Evolutionary conservation across 768 basidiomycete species (phyloP), one percentile per base, ranked within the genome.

Genomic region (Suillus variegatus): DNA sequence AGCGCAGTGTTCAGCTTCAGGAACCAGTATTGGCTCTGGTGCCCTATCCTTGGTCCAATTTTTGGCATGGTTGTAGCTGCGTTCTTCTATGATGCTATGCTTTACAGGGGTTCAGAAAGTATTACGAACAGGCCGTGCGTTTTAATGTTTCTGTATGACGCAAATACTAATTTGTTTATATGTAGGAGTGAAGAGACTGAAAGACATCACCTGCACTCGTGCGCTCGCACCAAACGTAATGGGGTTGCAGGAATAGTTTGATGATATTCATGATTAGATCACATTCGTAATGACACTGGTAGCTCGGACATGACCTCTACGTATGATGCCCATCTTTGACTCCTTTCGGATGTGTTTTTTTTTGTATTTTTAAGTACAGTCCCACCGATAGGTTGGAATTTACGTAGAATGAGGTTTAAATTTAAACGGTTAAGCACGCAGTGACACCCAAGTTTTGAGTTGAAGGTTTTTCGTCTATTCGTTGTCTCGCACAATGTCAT

Each of bases 11-110:
- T 66, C 60, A 61, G 63, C 22, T 72, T 65, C 65, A 63, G 69
- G 64, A 84, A 80, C 69, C 86, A 89, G 65, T 89, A 88, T 71
- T 89, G 87, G 87, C 68, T 89, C 35, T 89, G 88, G 87, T 83
- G 83, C 66, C 85, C 86, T 3, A 74, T 88, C 47, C 74, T 86
- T 41, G 85, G 77, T 2, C 84, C 88, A 7, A 81, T 88, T 69
- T 65, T 82, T 36, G 87, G 88, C 41, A 85, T 78, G 13, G 76
- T 83, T 61, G 75, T 77, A 22, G 88, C 84, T 6, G 75, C 79
- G 0, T 73, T 84, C 51, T 64, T 87, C 36, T 89, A 89, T 69
- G 88, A 89, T 70, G 58, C 75, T 1, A 76, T 86, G 70, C 68
- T 88, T 56, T 87, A 81, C 75, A 78, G 77, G 4, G 86, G 84